Base-by-base conservation (phyloP, 1,139 yeast species). In the Zygosaccharomyces pseudobailii region DNA sequence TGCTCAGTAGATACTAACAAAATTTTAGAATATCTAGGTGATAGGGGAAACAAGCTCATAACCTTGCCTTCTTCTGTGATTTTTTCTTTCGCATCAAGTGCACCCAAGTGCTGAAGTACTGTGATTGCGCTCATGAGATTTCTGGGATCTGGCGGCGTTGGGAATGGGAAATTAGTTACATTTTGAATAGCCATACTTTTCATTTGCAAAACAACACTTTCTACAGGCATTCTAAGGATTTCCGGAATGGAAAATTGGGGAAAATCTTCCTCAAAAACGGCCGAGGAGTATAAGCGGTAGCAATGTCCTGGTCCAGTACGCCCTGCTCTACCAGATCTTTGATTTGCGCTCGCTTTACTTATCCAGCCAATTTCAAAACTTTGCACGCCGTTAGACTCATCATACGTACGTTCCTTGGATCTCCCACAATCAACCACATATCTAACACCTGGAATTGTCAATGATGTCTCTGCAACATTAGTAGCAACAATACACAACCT, bases 291-390 rank as follows among this genome's bases (percentile, higher is more conserved):
- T 21, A 94, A 69, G 50, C 98, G 74, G 65, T 94, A 94, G 65
- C 97, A 88, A 62, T 94, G 98, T 46, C 99, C 99, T 0, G 98
- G 97, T 0, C 98, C 98, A 0, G 97, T 92, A 78, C 99, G 86
- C 64, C 98, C 99, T 43, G 99, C 98, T 76, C 99, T 84, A 68
- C 98, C 98, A 31, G 96, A 71, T 70, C 98, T 78, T 72, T 94
- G 99, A 55, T 82, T 94, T 0, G 98, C 94, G 49, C 96, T 86
- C 0, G 99, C 98, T 60, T 94, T 89, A 34, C 96, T 85, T 10
- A 92, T 75, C 97, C 97, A 94, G 49, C 82, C 87, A 43, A 94
- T 77, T 61, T 86, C 95, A 67, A 86, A 94, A 49, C 95, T 86
- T 66, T 92, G 97, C 24, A 92, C 95, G 3, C 96, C 96, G 7